Conservation (phyloP, 345 rosid genomes). For the Heritiera littoralis region DNA sequence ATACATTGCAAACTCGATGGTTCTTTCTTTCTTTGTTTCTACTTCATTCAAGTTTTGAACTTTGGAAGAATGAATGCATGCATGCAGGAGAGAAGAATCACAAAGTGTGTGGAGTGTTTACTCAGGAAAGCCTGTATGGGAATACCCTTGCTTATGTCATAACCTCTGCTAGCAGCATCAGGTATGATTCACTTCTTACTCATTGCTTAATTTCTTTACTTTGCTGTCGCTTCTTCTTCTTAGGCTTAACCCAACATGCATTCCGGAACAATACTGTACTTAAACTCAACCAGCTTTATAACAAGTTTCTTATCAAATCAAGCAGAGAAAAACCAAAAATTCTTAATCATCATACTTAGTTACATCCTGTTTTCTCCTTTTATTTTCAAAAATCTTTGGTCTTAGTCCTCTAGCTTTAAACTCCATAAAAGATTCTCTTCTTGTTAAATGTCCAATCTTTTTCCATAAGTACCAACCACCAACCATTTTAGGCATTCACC, state of each 20-base stretch:
- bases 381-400: neutral
- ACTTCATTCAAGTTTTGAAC: neutral
- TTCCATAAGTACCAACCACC: neutral
- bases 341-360: neutral
- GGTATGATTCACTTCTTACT: constrained; percentile 29
- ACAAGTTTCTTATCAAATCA: neutral
- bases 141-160: constrained; percentile 44
- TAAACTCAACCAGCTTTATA: neutral
- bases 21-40: neutral
- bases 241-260: neutral
- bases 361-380: neutral
- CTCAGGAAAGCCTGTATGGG: constrained; percentile 46
- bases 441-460: neutral
- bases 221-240: neutral
- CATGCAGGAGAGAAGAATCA: constrained; percentile 42
- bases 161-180: constrained; percentile 52
- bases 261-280: neutral
- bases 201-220: neutral
- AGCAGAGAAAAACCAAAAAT: neutral
- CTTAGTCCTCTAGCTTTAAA: neutral
- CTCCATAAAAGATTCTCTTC: neutral
- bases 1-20: neutral
- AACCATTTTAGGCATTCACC: neutral
- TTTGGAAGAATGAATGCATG: neutral
- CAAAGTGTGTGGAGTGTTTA: constrained; percentile 38